Base-by-base conservation (phyloP, 768 basidiomycete species). In the Suillus bovinus region DNA sequence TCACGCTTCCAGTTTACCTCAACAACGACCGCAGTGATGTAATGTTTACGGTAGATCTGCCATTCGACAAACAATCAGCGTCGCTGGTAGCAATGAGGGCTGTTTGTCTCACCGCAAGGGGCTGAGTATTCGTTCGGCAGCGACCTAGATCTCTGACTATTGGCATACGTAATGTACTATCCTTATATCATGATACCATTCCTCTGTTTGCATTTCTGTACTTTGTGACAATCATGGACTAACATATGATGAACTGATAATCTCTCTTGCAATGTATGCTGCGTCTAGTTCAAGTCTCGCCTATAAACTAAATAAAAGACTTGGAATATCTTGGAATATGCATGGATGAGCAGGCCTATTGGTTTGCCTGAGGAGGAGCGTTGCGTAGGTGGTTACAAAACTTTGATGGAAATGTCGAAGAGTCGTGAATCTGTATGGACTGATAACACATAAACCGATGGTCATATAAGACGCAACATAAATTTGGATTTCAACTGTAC, bases 1-100 rank as follows among this genome's bases (percentile, higher is more conserved):
- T 96, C 69, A 91, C 88, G 66, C 78, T 99, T 24, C 96, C 96
- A 0, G 92, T 97, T 49, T 99, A 97, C 75, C 84, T 98, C 72
- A 97, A 98, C 76, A 81, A 83, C 66, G 91, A 94, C 77, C 85
- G 96, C 57, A 90, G 87, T 71, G 93, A 94, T 69, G 91, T 96
- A 38, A 77, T 99, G 70, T 96, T 97, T 79, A 94, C 91, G 1
- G 88, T 96, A 39, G 85, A 93, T 68, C 74, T 99, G 61, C 89
- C 91, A 22, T 90, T 94, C 67, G 89, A 90, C 63, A 81, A 74
- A 64, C 82, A 80, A 46, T 86, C 86, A 0, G 82, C 86, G 34
- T 80, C 87, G 41, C 74, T 93, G 66, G 91, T 94, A 13, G 87
- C 93, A 33, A 95, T 92, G 79, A 81, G 94, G 54, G 94, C 94